These are phyloP conservation scores for Pythium utonaiense DNA, from an alignment of 352 stramenopile genomes.

Conservation along the genomic window DNA sequence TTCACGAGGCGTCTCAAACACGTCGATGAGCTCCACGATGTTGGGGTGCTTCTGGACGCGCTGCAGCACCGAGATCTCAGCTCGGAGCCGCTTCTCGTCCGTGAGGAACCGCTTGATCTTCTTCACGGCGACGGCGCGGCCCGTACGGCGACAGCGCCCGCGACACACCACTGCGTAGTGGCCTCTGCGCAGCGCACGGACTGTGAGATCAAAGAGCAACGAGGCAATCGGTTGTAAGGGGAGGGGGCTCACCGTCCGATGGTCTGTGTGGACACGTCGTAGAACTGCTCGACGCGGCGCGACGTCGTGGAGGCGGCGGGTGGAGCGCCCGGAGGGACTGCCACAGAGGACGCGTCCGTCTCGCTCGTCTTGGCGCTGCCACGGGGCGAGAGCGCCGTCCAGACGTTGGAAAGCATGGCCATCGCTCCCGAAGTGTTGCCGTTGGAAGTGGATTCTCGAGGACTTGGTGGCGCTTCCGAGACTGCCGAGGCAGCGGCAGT, in stretches of 20 bases:
- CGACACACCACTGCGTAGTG: conserved; percentile 71
- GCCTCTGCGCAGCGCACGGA: conserved; percentile 29
- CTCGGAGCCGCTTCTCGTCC: conserved; percentile 55
- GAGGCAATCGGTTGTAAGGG: too few relatives aligned
- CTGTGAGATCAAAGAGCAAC: not conserved
- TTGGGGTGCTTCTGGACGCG: conserved; percentile 62
- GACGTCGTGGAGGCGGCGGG: conserved; percentile 4
- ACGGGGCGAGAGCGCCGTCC: conserved; percentile 22
- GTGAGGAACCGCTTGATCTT: conserved; percentile 83
- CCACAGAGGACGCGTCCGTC: not conserved
- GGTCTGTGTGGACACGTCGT: conserved; percentile 47
- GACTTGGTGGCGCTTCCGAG: not conserved
- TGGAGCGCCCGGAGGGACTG: not conserved
- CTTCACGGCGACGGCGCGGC: conserved; percentile 66
- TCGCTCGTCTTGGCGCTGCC: not conserved
- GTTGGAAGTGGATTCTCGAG: not conserved
- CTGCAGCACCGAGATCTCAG: conserved; percentile 62
- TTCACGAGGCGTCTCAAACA: conserved; percentile 76
- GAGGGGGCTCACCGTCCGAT: conserved; percentile 46
- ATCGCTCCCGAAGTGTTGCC: conserved; percentile 3
- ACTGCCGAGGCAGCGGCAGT: not conserved
- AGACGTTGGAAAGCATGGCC: conserved; percentile 23
- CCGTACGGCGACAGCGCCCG: conserved; percentile 46
- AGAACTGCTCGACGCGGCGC: conserved; percentile 50
- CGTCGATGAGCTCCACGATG: conserved; percentile 77